Base-by-base conservation (phyloP, 106 monocot species). In the Triglochin maritima region DNA sequence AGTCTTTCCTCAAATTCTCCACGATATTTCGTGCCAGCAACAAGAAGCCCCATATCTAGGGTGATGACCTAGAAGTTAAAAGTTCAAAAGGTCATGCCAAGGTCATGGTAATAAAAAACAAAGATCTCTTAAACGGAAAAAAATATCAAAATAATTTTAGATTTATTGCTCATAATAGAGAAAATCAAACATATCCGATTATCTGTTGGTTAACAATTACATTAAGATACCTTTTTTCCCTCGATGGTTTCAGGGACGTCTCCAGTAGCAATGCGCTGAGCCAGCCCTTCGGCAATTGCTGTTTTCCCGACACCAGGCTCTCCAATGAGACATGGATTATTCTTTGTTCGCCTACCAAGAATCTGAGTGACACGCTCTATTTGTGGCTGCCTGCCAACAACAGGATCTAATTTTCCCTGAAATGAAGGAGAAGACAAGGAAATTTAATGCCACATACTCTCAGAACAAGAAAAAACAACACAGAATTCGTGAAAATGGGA, bases 271-370 rank as follows among this genome's bases (percentile, higher is more conserved):
- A 77, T 77, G 4, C 72, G 61, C 56, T 81, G 81, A 57, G 77
- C 76, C 17, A 81, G 72, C 44, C 77, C 81, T 77, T 81, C 81
- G 17, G 69, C 81, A 53, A 81, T 81, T 51, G 81, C 77, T 9
- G 76, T 81, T 47, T 81, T 81, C 2, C 81, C 81, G 41, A 81
- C 81, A 69, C 77, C 77, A 47, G 81, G 81, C 57, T 81, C 76
- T 59, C 77, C 81, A 69, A 81, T 77, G 9, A 81, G 67, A 44
- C 72, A 72, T 16, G 81, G 77, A 12, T 77, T 81, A 47, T 81
- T 81, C 76, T 81, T 80, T 52, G 80, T 81, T 14, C 76, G 43
- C 57, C 80, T 81, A 60, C 76, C 76, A 15, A 81, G 63, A 43
- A 81, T 81, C 63, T 76, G 80, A 12, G 71, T 81, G 16, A 80